phyloP scores from a whole-genome alignment of 2,329 filamentous ascomycete genomes.

The Alternaria arbusti region DNA sequence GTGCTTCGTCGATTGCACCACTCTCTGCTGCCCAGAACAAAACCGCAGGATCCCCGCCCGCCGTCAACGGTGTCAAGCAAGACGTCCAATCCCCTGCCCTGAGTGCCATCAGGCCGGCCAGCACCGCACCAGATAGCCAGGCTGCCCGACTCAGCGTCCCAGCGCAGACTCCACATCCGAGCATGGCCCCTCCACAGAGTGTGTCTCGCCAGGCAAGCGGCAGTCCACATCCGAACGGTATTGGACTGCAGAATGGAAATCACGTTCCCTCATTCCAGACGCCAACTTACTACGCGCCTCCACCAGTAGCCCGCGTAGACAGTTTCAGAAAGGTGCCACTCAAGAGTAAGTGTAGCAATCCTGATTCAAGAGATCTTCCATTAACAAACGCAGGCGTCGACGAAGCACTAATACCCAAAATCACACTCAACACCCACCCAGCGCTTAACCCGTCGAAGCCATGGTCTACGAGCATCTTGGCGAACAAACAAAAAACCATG shows the following conservation, averaged over 20 bases:
- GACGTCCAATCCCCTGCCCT: conserved; percentile 55
- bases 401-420: conserved; percentile 70
- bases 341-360: conserved; percentile 54
- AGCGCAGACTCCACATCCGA: conserved; percentile 40
- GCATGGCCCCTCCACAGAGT: conserved; percentile 50
- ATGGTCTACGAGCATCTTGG: conserved; percentile 68
- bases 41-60: conserved; percentile 46
- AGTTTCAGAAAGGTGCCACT: conserved; percentile 41
- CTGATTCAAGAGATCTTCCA: not conserved
- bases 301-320: conserved; percentile 38
- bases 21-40: conserved; percentile 24
- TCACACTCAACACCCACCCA: conserved; percentile 73
- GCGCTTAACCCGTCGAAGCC: conserved; percentile 66
- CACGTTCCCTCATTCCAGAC: conserved; percentile 39
- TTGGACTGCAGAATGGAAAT: conserved; percentile 30
- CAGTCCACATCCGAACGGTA: conserved; percentile 51
- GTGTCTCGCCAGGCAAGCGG: conserved; percentile 48
- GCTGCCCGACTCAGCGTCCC: conserved; percentile 36
- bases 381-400: conserved; percentile 40
- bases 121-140: conserved; percentile 42
- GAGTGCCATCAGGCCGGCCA: conserved; percentile 46
- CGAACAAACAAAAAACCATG: conserved; percentile 69
- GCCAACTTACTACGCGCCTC: conserved; percentile 38
- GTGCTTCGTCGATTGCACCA: conserved; percentile 27
- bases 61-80: conserved; percentile 44